phyloP scores from a whole-genome alignment of 164 flowering plant species.

The Berberis thunbergii region DNA sequence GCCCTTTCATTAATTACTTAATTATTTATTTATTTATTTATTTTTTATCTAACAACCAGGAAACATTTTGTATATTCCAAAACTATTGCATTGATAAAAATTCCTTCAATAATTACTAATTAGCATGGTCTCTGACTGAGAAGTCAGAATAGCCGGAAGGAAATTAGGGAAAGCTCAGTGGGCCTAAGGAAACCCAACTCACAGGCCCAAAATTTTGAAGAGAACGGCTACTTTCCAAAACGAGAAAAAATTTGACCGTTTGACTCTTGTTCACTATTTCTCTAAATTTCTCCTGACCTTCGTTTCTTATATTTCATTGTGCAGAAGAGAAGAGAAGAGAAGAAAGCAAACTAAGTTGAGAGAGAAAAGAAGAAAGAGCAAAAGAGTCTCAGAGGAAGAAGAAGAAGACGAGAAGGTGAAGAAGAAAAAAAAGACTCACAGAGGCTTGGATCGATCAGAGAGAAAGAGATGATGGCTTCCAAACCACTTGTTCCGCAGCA shows the following conservation, averaged over 20 bases:
- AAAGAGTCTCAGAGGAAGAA: neutral
- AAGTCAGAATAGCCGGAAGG: no score
- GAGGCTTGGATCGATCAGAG: conserved; percentile 6
- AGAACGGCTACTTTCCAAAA: conserved; percentile 17
- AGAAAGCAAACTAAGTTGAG: conserved; percentile 1
- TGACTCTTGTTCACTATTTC: neutral
- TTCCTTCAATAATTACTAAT: no score
- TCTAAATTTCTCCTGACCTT: neutral
- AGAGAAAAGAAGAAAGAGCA: neutral
- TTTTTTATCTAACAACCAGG: no score
- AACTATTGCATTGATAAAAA: no score
- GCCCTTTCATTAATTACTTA: no score
- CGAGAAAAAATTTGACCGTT: neutral
- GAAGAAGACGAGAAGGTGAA: conserved; percentile 5
- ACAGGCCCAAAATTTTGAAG: no score
- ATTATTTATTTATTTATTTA: no score
- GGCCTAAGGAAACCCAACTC: no score
- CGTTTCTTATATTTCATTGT: neutral
- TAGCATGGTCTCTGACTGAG: no score
- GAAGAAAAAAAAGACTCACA: conserved; percentile 8
- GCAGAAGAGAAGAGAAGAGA: conserved; percentile 4
- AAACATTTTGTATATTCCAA: no score
- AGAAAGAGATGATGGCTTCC: conserved; percentile 45
- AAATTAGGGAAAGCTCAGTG: no score
- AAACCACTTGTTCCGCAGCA: conserved; percentile 46